Percentiles rank a stretch among this genome's conserved stretches.
Evolutionary conservation across 2,329 filamentous ascomycete species (phyloP).

Genomic region (Onygena corvina): DNA sequence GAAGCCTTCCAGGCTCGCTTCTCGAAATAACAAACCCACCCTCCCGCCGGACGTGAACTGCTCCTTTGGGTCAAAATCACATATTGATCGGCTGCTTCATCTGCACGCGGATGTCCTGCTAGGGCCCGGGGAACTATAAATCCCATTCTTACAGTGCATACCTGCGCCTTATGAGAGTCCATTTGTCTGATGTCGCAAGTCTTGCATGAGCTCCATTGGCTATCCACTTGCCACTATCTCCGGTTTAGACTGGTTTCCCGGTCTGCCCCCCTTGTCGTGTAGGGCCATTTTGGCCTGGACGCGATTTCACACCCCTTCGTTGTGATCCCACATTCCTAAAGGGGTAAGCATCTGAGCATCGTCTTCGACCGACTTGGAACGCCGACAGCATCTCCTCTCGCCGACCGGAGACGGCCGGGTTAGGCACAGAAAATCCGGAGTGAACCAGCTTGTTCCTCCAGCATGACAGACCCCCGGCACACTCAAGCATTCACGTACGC

Average conservation of each 20-base stretch:
- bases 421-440: not conserved
- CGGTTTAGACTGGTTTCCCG: slow-evolving; percentile 1
- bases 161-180: slow-evolving; percentile 1
- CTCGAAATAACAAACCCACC: too few species aligned
- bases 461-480: too few species aligned
- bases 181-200: not conserved
- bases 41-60: too few species aligned
- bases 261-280: too few species aligned
- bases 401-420: not conserved
- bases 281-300: not conserved
- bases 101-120: too few species aligned
- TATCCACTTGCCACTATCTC: not conserved
- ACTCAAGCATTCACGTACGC: not conserved
- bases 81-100: too few species aligned
- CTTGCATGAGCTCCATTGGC: not conserved
- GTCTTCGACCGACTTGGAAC: not conserved
- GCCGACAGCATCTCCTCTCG: not conserved
- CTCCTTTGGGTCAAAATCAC: too few species aligned
- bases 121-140: not conserved
- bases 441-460: not conserved
- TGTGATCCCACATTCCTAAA: not conserved
- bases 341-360: not conserved
- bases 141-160: too few species aligned
- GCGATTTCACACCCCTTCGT: not conserved
- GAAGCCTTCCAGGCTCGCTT: too few species aligned